A percentile compares a stretch with the other conserved stretches of the same genome.
Conservation (phyloP, 768 basidiomycete genomes). For the Trametes meyenii region DNA sequence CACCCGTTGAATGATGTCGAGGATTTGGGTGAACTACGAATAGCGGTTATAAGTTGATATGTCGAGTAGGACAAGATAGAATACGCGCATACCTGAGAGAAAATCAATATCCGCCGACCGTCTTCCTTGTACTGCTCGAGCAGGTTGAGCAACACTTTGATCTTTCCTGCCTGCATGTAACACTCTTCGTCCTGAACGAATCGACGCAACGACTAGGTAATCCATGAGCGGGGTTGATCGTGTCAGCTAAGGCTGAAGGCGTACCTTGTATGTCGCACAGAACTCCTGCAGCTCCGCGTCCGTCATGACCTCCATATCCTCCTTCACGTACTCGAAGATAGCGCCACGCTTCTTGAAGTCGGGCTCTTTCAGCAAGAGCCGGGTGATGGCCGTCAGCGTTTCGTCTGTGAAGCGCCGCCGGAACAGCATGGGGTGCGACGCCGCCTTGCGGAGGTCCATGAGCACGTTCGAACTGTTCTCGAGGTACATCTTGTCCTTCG, state of each 20-base stretch:
- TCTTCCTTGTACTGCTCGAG: slow-evolving; percentile 67
- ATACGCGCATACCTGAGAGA: slow-evolving; percentile 75
- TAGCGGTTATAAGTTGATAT: neutral
- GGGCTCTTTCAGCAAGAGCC: slow-evolving; percentile 84
- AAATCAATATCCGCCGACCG: slow-evolving; percentile 85
- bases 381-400: slow-evolving; percentile 72
- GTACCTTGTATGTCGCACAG: slow-evolving; percentile 83
- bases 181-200: slow-evolving; percentile 73
- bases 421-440: slow-evolving; percentile 96
- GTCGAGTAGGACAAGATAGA: neutral
- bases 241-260: slow-evolving; percentile 23
- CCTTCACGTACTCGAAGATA: slow-evolving; percentile 83
- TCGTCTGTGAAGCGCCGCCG: slow-evolving; percentile 81
- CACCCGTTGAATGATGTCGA: slow-evolving; percentile 89
- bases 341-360: slow-evolving; percentile 87
- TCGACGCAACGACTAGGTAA: slow-evolving; percentile 63
- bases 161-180: slow-evolving; percentile 88
- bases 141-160: slow-evolving; percentile 70
- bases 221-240: neutral
- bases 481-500: slow-evolving; percentile 67
- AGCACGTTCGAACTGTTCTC: slow-evolving; percentile 92
- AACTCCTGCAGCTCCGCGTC: slow-evolving; percentile 93
- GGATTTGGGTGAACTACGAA: slow-evolving; percentile 87
- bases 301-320: slow-evolving; percentile 98
- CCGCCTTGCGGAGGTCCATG: slow-evolving; percentile 97